A percentile compares a stretch with the other conserved stretches of the same genome.
These are phyloP conservation scores for Ustilago hordei DNA, from an alignment of 1,284 basidiomycete species.

Conservation along the genomic window DNA sequence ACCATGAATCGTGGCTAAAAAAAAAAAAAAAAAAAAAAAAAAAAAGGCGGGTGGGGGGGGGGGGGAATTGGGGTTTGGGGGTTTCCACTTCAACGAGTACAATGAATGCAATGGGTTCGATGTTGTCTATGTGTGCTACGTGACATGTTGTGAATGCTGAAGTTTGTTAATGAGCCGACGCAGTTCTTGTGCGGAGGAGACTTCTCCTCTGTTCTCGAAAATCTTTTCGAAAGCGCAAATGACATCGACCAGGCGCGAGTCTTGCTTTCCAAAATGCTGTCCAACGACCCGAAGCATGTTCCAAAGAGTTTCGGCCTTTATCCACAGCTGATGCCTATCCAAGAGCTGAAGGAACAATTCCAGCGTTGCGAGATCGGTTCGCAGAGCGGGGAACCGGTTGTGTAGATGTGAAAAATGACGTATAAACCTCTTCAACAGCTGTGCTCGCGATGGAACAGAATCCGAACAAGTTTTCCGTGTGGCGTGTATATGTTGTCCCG, in stretches of 20 bases:
- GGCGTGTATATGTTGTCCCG: constrained; percentile 24
- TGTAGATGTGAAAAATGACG: constrained; percentile 29
- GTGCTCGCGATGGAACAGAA: constrained; percentile 25
- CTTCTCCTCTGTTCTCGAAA: constrained; percentile 25
- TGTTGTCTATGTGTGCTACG: background rate
- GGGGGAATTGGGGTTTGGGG: too few species aligned
- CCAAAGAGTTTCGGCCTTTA: constrained; percentile 30
- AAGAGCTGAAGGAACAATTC: constrained; percentile 27
- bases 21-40: background rate
- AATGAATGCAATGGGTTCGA: background rate
- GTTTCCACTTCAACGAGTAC: background rate
- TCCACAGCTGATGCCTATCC: constrained; percentile 23
- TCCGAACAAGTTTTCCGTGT: background rate
- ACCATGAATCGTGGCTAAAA: constrained; percentile 86
- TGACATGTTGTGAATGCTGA: background rate
- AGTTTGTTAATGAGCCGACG: constrained; percentile 3
- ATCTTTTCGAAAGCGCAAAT: constrained; percentile 27
- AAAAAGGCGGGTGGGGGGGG: too few species aligned
- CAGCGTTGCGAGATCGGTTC: constrained; percentile 15
- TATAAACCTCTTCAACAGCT: constrained; percentile 34
- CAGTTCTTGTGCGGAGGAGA: constrained; percentile 10
- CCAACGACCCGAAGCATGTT: constrained; percentile 27
- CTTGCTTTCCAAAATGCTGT: constrained; percentile 14
- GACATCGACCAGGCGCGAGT: constrained; percentile 13
- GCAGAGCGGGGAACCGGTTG: constrained; percentile 9